These are phyloP conservation scores for Chytriomyces confervae DNA, from an alignment of 192 early-diverging fungal species.

Conservation along the genomic window DNA sequence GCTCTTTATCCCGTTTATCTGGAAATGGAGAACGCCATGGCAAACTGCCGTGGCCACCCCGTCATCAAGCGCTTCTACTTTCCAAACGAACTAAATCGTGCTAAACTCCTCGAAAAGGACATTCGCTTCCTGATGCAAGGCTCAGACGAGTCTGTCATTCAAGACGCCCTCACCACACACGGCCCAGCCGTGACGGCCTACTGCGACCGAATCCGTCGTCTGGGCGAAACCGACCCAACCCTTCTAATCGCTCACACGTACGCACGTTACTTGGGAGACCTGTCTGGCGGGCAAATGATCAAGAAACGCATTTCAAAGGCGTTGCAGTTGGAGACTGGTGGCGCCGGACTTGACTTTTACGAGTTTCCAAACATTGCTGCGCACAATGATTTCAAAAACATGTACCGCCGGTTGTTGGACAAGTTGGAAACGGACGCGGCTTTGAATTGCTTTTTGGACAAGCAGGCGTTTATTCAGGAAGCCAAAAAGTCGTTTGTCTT, in stretches of 20 bases:
- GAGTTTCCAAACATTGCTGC: slow-evolving; percentile 56
- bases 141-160: slow-evolving; percentile 25
- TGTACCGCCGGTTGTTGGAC: slow-evolving; percentile 57
- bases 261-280: slow-evolving; percentile 62
- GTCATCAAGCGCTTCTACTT: slow-evolving; percentile 57
- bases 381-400: slow-evolving; percentile 53
- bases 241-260: slow-evolving; percentile 63
- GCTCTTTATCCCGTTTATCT: slow-evolving; percentile 59
- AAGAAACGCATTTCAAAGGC: slow-evolving; percentile 57
- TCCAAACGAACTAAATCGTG: slow-evolving; percentile 56
- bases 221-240: slow-evolving; percentile 47
- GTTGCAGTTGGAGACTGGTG: slow-evolving; percentile 45
- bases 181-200: slow-evolving; percentile 61
- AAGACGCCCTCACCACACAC: slow-evolving; percentile 10
- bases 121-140: slow-evolving; percentile 51
- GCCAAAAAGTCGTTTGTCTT: slow-evolving; percentile 2
- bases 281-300: slow-evolving; percentile 62
- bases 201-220: slow-evolving; percentile 50
- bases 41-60: slow-evolving; percentile 55
- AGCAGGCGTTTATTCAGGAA: slow-evolving; percentile 5
- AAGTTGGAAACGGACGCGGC: slow-evolving; percentile 39
- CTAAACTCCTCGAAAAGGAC: slow-evolving; percentile 48
- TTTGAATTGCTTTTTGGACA: background rate
- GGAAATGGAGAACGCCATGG: slow-evolving; percentile 58
- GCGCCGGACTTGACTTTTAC: slow-evolving; percentile 57